These are phyloP conservation scores for Capsella rubella DNA, from an alignment of 441 rosid species.

Conservation along the genomic window DNA sequence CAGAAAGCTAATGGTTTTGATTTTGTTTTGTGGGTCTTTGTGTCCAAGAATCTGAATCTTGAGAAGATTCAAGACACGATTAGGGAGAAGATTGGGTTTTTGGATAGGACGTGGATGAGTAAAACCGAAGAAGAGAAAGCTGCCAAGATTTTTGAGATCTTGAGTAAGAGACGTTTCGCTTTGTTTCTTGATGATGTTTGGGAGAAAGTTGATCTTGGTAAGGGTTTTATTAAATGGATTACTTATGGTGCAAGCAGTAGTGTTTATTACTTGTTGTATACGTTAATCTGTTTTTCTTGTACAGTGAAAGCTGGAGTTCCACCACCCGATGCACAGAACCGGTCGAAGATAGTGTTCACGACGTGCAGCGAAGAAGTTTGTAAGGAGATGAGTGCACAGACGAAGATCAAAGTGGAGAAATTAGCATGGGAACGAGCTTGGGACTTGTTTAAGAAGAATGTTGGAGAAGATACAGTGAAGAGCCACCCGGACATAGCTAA, in stretches of 20 bases:
- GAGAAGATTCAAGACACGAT: constrained; percentile 50
- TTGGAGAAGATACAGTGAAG: constrained; percentile 39
- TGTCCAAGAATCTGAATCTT: constrained; percentile 46
- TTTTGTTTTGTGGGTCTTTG: constrained; percentile 56
- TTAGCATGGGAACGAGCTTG: constrained; percentile 47
- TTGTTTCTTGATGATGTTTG: constrained; percentile 47
- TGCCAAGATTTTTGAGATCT: constrained; percentile 38
- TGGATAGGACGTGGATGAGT: constrained; percentile 44
- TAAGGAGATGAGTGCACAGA: constrained; percentile 49
- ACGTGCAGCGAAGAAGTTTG: constrained; percentile 51
- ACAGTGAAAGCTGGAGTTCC: constrained; percentile 48
- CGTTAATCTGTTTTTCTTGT: background rate
- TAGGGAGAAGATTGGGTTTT: constrained; percentile 45
- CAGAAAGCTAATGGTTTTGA: constrained; percentile 41
- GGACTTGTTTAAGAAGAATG: constrained; percentile 46
- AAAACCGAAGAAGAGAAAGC: constrained; percentile 34
- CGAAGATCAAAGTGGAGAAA: constrained; percentile 43
- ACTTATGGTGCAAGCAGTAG: background rate
- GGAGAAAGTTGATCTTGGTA: constrained; percentile 47
- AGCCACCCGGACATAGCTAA: constrained; percentile 38
- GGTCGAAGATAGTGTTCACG: constrained; percentile 49
- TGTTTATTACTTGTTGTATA: background rate
- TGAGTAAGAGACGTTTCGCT: constrained; percentile 47
- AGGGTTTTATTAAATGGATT: background rate
- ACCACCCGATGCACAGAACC: constrained; percentile 22